These are phyloP conservation scores for Cairneyella variabilis DNA, from an alignment of 495 filamentous ascomycete species.

Conservation along the genomic window DNA sequence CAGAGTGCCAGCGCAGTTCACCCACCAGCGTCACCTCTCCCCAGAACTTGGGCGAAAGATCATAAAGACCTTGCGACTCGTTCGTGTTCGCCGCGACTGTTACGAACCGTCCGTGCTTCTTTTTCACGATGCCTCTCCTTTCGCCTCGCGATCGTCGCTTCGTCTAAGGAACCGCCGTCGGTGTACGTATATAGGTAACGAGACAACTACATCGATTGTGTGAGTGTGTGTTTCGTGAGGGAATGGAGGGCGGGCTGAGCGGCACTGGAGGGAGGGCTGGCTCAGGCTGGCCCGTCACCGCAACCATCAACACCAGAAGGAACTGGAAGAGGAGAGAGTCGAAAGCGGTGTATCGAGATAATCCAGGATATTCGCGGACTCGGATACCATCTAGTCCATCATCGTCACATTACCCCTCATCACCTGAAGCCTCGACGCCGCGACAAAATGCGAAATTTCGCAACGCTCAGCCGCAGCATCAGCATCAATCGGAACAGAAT, in stretches of 20 bases:
- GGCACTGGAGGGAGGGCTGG: not conserved
- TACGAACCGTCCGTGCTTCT: not conserved
- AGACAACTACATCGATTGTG: not conserved
- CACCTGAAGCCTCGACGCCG: not conserved
- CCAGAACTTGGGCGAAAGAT: too few species aligned
- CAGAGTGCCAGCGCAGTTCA: too few species aligned
- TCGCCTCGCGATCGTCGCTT: not conserved
- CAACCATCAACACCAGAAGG: constrained; percentile 2
- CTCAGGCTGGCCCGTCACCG: not conserved
- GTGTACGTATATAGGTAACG: not conserved
- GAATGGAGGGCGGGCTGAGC: not conserved
- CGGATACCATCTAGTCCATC: not conserved
- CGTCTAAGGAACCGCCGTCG: too few species aligned
- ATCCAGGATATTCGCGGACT: constrained; percentile 6
- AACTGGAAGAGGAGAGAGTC: constrained; percentile 11
- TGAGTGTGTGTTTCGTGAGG: not conserved
- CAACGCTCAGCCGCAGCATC: not conserved
- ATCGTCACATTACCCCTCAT: not conserved
- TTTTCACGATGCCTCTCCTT: not conserved
- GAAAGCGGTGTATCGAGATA: constrained; percentile 13
- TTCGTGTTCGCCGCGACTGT: too few species aligned
- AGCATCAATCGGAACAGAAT: not conserved
- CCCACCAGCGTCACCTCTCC: too few species aligned
- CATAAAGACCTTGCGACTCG: not conserved
- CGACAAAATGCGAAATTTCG: too few species aligned